Percentiles rank a stretch among this genome's conserved stretches.
Evolutionary conservation across 2,329 filamentous ascomycete genomes (phyloP).

Genomic region (Ceratocystis diversiconidia): DNA sequence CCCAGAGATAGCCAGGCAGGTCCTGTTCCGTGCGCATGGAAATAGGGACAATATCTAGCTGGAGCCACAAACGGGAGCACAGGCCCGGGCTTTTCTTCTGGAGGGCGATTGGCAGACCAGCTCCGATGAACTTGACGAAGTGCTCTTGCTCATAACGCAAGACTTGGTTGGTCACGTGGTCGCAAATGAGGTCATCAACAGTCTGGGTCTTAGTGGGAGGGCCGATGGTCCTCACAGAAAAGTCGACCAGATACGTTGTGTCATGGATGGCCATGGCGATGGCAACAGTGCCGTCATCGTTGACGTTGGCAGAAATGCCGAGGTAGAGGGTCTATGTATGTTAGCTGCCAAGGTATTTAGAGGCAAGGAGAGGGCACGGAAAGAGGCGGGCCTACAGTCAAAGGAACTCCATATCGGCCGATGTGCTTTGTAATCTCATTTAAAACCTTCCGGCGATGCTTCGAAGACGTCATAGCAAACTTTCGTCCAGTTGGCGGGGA

Average conservation of each 20-base stretch:
- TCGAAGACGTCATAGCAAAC: slow-evolving; percentile 33
- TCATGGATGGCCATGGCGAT: slow-evolving; percentile 60
- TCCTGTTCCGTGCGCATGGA: slow-evolving; percentile 40
- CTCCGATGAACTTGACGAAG: slow-evolving; percentile 59
- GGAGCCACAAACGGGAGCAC: slow-evolving; percentile 58
- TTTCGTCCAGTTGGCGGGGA: slow-evolving; percentile 23
- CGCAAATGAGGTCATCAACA: slow-evolving; percentile 37
- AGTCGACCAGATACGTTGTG: slow-evolving; percentile 60
- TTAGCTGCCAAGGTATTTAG: not conserved
- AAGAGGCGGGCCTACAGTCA: slow-evolving; percentile 28
- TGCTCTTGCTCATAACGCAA: slow-evolving; percentile 48
- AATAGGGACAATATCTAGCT: slow-evolving; percentile 62
- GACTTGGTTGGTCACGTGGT: slow-evolving; percentile 45
- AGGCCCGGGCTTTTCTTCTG: slow-evolving; percentile 47
- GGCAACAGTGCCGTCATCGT: slow-evolving; percentile 37
- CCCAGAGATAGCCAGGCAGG: slow-evolving; percentile 34
- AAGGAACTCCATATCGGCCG: slow-evolving; percentile 31
- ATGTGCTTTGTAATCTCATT: slow-evolving; percentile 31
- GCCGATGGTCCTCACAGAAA: slow-evolving; percentile 45
- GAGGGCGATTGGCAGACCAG: slow-evolving; percentile 50
- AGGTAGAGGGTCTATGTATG: slow-evolving; percentile 40
- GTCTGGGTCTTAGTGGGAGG: slow-evolving; percentile 29
- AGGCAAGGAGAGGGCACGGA: not conserved
- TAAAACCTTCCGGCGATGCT: slow-evolving; percentile 34
- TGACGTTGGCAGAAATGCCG: slow-evolving; percentile 44